A percentile compares a stretch with the other conserved stretches of the same genome.
Conservation (phyloP, 306 rosid genomes). For the Ziziphus jujuba region DNA sequence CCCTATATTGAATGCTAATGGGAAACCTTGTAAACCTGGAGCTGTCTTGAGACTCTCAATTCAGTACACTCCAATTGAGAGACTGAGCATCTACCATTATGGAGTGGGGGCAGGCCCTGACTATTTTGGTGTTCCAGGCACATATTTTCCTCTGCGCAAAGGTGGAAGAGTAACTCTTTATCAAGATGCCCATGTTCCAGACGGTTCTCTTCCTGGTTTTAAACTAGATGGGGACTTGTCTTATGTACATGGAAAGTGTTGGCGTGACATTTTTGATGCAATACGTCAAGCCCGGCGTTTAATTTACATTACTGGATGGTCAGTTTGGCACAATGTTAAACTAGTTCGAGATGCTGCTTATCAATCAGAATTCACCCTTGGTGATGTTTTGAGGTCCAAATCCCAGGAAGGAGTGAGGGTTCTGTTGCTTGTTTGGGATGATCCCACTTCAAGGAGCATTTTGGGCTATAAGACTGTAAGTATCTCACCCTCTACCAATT, state of each 20-base stretch:
- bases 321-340: slow-evolving; percentile 89
- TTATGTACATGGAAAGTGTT: slow-evolving; percentile 82
- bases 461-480: slow-evolving; percentile 82
- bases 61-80: slow-evolving; percentile 79
- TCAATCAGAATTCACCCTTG: slow-evolving; percentile 48
- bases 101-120: slow-evolving; percentile 97
- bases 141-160: slow-evolving; percentile 89
- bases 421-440: slow-evolving; percentile 97
- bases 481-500: slow-evolving; percentile 20
- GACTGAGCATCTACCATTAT: slow-evolving; percentile 54
- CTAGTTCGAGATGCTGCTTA: slow-evolving; percentile 62
- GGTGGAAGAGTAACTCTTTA: slow-evolving; percentile 85
- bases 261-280: slow-evolving; percentile 81
- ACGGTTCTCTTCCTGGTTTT: slow-evolving; percentile 67
- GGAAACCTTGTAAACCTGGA: slow-evolving; percentile 86
- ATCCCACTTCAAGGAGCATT: slow-evolving; percentile 91
- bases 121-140: slow-evolving; percentile 80
- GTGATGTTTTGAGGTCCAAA: slow-evolving; percentile 80
- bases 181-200: slow-evolving; percentile 95
- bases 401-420: slow-evolving; percentile 97
- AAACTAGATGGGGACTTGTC: slow-evolving; percentile 60
- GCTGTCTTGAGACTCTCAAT: slow-evolving; percentile 72
- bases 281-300: slow-evolving; percentile 66
- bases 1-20: slow-evolving; percentile 64
- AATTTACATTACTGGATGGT: slow-evolving; percentile 94